Conservation (phyloP, 768 basidiomycete species). For the Harrya chromipes region DNA sequence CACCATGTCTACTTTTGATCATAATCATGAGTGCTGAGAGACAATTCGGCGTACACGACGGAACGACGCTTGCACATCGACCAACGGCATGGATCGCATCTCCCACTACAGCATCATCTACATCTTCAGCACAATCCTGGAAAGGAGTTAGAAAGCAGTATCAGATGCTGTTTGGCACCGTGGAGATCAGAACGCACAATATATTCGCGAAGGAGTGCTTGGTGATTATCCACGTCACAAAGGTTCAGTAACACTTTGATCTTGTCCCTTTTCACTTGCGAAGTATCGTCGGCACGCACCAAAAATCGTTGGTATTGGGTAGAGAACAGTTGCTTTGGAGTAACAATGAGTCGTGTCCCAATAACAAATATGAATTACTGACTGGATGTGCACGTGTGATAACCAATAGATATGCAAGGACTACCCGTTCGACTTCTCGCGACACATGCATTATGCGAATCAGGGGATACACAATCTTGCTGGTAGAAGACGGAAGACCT, state of each 20-base stretch:
- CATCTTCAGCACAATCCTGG: slow-evolving; percentile 81
- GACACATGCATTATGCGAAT: slow-evolving; percentile 68
- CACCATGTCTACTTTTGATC: slow-evolving; percentile 76
- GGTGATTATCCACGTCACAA: slow-evolving; percentile 62
- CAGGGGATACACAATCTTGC: slow-evolving; percentile 66
- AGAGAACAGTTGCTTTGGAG: slow-evolving; percentile 47
- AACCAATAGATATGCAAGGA: slow-evolving; percentile 64
- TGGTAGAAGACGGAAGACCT: slow-evolving; percentile 51
- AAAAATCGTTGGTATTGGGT: slow-evolving; percentile 65
- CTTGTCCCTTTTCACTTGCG: slow-evolving; percentile 69
- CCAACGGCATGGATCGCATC: slow-evolving; percentile 81
- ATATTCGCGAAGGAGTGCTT: slow-evolving; percentile 76
- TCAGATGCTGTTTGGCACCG: background rate
- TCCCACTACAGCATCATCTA: slow-evolving; percentile 65
- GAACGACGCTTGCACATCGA: slow-evolving; percentile 62
- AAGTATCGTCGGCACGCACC: slow-evolving; percentile 63
- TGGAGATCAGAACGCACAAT: slow-evolving; percentile 50
- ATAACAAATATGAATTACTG: slow-evolving; percentile 26
- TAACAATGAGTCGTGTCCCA: background rate
- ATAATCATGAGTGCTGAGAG: slow-evolving; percentile 73
- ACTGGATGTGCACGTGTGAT: slow-evolving; percentile 70
- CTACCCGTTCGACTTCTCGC: slow-evolving; percentile 72
- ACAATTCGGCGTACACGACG: slow-evolving; percentile 68
- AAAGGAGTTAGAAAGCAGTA: background rate
- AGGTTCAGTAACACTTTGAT: slow-evolving; percentile 69